A percentile compares a stretch with the other conserved stretches of the same genome.
phyloP scores from a whole-genome alignment of 768 basidiomycete species.

The Xanthoconium stramineum region DNA sequence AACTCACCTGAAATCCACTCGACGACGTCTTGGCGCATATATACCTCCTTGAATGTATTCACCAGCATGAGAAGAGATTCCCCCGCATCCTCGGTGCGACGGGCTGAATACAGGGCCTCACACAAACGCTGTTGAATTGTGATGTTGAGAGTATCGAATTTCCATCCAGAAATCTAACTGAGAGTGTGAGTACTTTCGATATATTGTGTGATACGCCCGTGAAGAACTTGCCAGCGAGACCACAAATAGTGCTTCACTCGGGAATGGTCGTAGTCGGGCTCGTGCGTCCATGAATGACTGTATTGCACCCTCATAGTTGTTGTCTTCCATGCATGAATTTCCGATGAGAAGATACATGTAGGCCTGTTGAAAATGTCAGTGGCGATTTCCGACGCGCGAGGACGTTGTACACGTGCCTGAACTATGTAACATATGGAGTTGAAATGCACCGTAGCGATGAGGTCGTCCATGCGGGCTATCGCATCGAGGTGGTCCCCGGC shows the following conservation, averaged over 20 bases:
- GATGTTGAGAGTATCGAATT: neutral
- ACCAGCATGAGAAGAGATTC: too few relatives aligned
- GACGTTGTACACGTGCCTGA: neutral
- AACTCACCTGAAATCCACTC: too few relatives aligned
- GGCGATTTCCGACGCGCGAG: too few relatives aligned
- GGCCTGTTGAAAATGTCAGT: neutral
- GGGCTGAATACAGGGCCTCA: neutral
- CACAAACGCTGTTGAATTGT: neutral
- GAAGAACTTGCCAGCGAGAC: neutral
- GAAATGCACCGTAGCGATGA: neutral
- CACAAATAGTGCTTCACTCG: neutral
- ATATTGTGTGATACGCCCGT: neutral
- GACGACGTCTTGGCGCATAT: too few relatives aligned
- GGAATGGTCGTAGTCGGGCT: neutral
- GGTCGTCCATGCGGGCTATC: neutral
- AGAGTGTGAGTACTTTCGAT: neutral
- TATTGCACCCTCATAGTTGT: neutral
- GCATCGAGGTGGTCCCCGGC: neutral
- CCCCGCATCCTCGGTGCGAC: neutral
- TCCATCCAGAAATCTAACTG: neutral
- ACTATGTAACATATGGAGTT: neutral
- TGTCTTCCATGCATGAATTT: neutral
- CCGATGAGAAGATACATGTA: neutral
- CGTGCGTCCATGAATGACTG: neutral
- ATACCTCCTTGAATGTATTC: too few relatives aligned